Percentiles rank a stretch among this genome's conserved stretches.
phyloP scores from a whole-genome alignment of 176 grass and related monocot species.

The Triticum monococcum region DNA sequence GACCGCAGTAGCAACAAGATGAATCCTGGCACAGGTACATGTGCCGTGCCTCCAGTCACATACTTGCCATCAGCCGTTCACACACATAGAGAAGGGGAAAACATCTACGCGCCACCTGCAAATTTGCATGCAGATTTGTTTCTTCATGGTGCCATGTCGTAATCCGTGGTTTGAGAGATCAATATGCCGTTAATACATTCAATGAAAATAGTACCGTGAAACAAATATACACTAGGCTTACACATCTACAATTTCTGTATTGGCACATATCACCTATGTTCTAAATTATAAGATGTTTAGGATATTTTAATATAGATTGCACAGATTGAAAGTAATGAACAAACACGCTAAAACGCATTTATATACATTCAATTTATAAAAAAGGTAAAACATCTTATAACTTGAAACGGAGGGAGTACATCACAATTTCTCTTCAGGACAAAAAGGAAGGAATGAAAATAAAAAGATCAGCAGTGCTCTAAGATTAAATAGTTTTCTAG shows the following conservation, averaged over 20 bases:
- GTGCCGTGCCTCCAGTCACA: no score
- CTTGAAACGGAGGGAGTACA: accelerated
- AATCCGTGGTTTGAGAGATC: neutral
- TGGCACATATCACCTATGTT: neutral
- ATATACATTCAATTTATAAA: no score
- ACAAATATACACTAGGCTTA: neutral
- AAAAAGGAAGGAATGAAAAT: neutral
- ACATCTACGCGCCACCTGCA: neutral
- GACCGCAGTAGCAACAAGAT: no score
- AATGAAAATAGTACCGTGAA: neutral
- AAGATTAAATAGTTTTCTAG: no score
- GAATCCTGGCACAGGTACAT: no score
- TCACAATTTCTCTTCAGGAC: neutral
- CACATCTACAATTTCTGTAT: neutral
- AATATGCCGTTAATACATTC: neutral
- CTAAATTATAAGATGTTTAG: neutral
- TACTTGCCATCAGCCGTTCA: no score
- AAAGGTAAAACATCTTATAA: no score
- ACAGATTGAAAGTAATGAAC: no score
- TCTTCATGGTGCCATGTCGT: neutral
- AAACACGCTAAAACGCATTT: no score
- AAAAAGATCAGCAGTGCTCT: neutral
- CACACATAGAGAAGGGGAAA: neutral
- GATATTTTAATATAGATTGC: no score
- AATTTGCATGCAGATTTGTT: neutral